phyloP scores from a whole-genome alignment of 2,329 filamentous ascomycete genomes.

The Pseudogymnoascus sp. region DNA sequence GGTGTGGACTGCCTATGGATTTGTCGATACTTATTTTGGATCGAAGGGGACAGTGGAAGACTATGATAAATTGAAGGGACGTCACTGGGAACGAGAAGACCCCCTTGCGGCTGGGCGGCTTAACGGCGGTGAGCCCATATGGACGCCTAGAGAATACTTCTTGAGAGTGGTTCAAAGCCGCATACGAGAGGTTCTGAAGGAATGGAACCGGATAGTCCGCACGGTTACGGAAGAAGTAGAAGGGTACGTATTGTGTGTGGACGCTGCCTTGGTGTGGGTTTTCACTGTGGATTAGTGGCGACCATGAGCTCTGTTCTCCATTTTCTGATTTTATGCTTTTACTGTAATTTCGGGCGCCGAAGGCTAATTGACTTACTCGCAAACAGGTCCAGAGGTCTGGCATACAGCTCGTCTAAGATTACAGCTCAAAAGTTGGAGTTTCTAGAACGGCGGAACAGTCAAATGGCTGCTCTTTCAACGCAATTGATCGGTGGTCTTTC shows the following conservation, averaged over 20 bases:
- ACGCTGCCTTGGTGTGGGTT: too few species aligned
- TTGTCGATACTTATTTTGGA: conserved; percentile 13
- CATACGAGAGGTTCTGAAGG: conserved; percentile 8
- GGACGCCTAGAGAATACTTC: conserved; percentile 14
- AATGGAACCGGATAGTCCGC: conserved; percentile 12
- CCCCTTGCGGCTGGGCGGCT: conserved; percentile 11
- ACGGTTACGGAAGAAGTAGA: conserved; percentile 7
- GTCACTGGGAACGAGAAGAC: background rate
- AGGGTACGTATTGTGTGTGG: conserved; percentile 9
- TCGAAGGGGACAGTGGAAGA: conserved; percentile 10
- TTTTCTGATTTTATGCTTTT: too few species aligned
- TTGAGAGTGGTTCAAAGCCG: conserved; percentile 13
- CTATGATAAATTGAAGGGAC: conserved; percentile 9
- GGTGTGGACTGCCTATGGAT: conserved; percentile 11
- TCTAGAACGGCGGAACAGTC: too few species aligned
- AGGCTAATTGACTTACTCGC: too few species aligned
- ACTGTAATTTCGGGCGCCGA: too few species aligned
- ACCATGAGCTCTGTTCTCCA: too few species aligned
- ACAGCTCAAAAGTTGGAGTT: too few species aligned
- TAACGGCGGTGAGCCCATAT: conserved; percentile 10
- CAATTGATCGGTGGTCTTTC: background rate
- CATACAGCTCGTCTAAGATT: too few species aligned
- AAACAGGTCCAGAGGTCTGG: too few species aligned
- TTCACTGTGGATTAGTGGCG: too few species aligned
- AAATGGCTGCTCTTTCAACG: too few species aligned